Conservation (phyloP, 2,329 filamentous ascomycete genomes). For the Alternaria tenuissima region DNA sequence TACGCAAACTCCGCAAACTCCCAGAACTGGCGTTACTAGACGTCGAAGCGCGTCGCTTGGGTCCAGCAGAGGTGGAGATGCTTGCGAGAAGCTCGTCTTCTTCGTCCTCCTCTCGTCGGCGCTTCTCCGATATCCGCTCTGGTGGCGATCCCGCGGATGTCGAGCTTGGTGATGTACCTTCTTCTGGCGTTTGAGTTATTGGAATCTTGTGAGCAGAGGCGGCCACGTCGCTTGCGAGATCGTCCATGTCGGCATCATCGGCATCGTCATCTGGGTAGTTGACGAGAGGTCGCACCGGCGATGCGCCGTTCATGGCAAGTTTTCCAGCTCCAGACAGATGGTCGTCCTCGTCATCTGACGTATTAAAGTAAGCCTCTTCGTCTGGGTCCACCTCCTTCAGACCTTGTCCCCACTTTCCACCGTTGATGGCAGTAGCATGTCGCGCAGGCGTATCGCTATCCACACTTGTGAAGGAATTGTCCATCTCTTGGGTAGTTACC, state of each 20-base stretch:
- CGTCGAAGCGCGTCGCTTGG: conserved; percentile 55
- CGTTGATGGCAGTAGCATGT: conserved; percentile 60
- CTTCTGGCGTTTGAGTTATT: conserved; percentile 37
- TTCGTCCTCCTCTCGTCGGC: conserved; percentile 89
- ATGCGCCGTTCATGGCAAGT: conserved; percentile 67
- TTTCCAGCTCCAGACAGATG: conserved; percentile 51
- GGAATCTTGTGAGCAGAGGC: conserved; percentile 39
- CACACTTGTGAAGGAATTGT: conserved; percentile 75
- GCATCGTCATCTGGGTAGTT: conserved; percentile 94
- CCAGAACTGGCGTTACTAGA: conserved; percentile 46
- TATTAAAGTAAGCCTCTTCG: conserved; percentile 95
- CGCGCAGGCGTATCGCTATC: conserved; percentile 60
- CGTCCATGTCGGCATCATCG: conserved; percentile 65
- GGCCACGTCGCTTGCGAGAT: conserved; percentile 57
- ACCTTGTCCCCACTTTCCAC: conserved; percentile 69
- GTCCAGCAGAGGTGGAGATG: conserved; percentile 64
- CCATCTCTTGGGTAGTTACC: conserved; percentile 65
- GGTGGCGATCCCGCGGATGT: conserved; percentile 54
- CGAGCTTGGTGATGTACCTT: conserved; percentile 35
- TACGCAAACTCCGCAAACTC: conserved; percentile 49
- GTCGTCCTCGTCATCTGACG: conserved; percentile 82
- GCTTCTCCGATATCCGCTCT: conserved; percentile 86
- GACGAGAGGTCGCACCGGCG: conserved; percentile 74
- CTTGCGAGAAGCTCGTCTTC: conserved; percentile 86
- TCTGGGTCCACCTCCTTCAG: conserved; percentile 84